phyloP scores from a whole-genome alignment of 768 basidiomycete genomes.

The Tulasnella sp. region DNA sequence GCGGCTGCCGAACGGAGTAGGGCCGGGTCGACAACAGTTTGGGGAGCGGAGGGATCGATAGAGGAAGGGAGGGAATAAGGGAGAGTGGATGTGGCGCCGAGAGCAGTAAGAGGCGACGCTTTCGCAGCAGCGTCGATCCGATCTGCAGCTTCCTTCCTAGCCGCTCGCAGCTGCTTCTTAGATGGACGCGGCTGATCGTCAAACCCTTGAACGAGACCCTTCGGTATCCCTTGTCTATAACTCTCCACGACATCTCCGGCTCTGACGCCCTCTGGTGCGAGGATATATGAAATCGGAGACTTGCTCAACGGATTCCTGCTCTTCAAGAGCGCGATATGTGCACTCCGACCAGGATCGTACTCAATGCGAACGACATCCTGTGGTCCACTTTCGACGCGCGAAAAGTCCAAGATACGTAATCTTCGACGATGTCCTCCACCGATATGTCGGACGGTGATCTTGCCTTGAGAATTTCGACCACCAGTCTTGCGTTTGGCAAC shows the following conservation, averaged over 20 bases:
- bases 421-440: constrained; percentile 89
- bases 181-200: constrained; percentile 21
- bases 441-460: constrained; percentile 75
- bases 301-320: constrained; percentile 45
- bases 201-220: constrained; percentile 52
- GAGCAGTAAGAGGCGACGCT: background rate
- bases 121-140: background rate
- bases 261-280: constrained; percentile 80
- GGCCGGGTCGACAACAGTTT: constrained; percentile 19
- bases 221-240: constrained; percentile 72
- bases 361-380: constrained; percentile 91
- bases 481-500: constrained; percentile 72
- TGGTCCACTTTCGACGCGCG: constrained; percentile 61
- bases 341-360: constrained; percentile 89
- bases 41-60: constrained; percentile 20
- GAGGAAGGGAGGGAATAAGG: constrained; percentile 1
- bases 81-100: background rate
- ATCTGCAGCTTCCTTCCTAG: background rate
- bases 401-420: constrained; percentile 79
- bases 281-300: constrained; percentile 73
- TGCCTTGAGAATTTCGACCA: constrained; percentile 71
- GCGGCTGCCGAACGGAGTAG: constrained; percentile 1
- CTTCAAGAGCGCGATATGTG: constrained; percentile 84
- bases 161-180: background rate
- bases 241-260: constrained; percentile 84